These are phyloP conservation scores for Leccinum laetum DNA, from an alignment of 1,284 basidiomycete genomes.

Conservation along the genomic window DNA sequence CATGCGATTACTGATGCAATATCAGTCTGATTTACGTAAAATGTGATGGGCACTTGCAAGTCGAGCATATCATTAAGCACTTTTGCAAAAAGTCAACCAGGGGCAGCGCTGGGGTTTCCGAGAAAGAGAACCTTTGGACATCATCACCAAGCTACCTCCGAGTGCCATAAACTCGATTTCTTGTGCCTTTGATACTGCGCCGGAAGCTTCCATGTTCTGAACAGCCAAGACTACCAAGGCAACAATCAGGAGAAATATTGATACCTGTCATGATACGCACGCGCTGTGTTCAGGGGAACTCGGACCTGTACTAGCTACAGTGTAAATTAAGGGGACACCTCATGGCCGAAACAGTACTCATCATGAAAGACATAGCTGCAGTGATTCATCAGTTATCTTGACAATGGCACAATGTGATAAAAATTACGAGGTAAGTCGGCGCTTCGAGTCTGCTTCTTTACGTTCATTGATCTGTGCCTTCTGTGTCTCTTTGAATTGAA, in stretches of 20 bases:
- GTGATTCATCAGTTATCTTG: conserved; percentile 8
- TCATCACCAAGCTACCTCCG: conserved; percentile 84
- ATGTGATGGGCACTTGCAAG: conserved; percentile 49
- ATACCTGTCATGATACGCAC: conserved; percentile 42
- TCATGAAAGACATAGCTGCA: conserved; percentile 76
- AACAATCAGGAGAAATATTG: conserved; percentile 6
- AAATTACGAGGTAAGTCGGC: conserved; percentile 74
- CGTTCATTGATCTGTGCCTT: conserved; percentile 85
- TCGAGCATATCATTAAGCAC: conserved; percentile 89
- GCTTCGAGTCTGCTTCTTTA: conserved; percentile 76
- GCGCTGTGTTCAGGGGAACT: conserved; percentile 88
- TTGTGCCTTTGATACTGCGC: conserved; percentile 60
- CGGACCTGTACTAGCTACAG: conserved; percentile 62
- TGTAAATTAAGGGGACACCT: conserved; percentile 17
- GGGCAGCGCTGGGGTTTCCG: not conserved
- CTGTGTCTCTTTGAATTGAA: conserved; percentile 77
- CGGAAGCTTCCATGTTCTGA: conserved; percentile 84
- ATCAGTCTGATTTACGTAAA: conserved; percentile 2
- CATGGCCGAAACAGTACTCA: conserved; percentile 35
- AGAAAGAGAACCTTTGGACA: conserved; percentile 67
- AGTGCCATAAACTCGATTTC: conserved; percentile 82
- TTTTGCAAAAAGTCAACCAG: conserved; percentile 26
- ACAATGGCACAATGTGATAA: not conserved
- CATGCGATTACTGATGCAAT: conserved; percentile 53
- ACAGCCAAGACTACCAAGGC: conserved; percentile 68